Evolutionary conservation across 768 basidiomycete genomes (phyloP).

Genomic region (Naganishia friedmannii): DNA sequence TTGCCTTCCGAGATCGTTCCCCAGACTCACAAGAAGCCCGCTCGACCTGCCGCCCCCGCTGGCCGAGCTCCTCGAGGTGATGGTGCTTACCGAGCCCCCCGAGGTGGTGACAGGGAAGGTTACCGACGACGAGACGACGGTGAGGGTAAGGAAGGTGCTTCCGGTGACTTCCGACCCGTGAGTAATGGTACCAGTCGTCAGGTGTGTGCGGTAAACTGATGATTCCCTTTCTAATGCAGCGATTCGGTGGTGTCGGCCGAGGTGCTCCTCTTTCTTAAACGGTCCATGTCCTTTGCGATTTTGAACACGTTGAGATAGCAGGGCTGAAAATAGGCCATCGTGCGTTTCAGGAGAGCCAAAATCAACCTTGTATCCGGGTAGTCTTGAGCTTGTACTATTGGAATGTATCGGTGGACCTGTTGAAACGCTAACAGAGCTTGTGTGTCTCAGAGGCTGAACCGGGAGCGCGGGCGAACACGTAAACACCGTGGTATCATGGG

Average conservation of each 20-base stretch:
- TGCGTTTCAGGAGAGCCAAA: background rate
- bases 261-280: conserved; percentile 51
- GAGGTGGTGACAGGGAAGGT: conserved; percentile 69
- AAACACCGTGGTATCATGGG: too few species aligned
- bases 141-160: conserved; percentile 80
- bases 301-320: conserved; percentile 6
- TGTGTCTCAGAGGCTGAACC: too few species aligned
- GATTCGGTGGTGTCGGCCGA: conserved; percentile 52
- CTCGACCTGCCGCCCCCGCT: conserved; percentile 68
- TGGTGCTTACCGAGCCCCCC: conserved; percentile 83
- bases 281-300: background rate
- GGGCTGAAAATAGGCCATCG: conserved; percentile 18
- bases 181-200: background rate
- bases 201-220: background rate
- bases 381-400: conserved; percentile 13
- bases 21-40: conserved; percentile 93
- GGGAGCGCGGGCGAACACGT: too few species aligned
- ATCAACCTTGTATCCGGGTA: conserved; percentile 13
- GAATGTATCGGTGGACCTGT: conserved; percentile 13
- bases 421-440: too few species aligned
- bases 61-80: conserved; percentile 67
- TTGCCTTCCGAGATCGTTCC: conserved; percentile 95
- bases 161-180: conserved; percentile 77
- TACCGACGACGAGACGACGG: conserved; percentile 65
- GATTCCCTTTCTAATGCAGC: conserved; percentile 31